These are phyloP conservation scores for Orbilia javanica DNA, from an alignment of 2,329 filamentous ascomycete genomes.

Conservation along the genomic window DNA sequence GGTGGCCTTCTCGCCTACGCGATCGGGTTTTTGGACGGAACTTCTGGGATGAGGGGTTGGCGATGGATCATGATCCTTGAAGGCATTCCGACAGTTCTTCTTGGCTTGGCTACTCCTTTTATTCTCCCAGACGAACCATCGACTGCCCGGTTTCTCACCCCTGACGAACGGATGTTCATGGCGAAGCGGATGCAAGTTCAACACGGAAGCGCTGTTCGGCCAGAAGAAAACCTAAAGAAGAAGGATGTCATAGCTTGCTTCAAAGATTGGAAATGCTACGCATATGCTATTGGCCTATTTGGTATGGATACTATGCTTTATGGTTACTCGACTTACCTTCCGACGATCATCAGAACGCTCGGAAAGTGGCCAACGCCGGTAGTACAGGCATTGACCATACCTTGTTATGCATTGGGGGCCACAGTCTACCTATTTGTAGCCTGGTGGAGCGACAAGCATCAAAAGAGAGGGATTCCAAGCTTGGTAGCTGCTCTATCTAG, in stretches of 20 bases:
- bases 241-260: conserved; percentile 76
- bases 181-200: conserved; percentile 57
- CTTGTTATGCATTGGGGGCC: conserved; percentile 80
- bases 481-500: conserved; percentile 74
- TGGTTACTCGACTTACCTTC: conserved; percentile 81
- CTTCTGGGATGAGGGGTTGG: conserved; percentile 76
- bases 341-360: conserved; percentile 80
- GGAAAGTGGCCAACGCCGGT: conserved; percentile 74
- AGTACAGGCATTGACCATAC: conserved; percentile 81
- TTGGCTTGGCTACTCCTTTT: conserved; percentile 72
- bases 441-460: conserved; percentile 75
- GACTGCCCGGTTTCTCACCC: conserved; percentile 73
- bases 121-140: conserved; percentile 76
- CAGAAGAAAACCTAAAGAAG: conserved; percentile 70
- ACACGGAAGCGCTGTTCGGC: conserved; percentile 64
- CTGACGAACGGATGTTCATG: conserved; percentile 73
- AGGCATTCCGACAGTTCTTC: conserved; percentile 71
- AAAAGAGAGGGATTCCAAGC: conserved; percentile 75
- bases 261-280: conserved; percentile 81
- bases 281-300: conserved; percentile 73
- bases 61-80: conserved; percentile 76
- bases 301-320: conserved; percentile 82
- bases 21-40: conserved; percentile 79
- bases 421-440: conserved; percentile 76
- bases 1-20: conserved; percentile 80